phyloP scores from a whole-genome alignment of 1,139 yeast species.

The Yamadazyma kanchanaburiensis region DNA sequence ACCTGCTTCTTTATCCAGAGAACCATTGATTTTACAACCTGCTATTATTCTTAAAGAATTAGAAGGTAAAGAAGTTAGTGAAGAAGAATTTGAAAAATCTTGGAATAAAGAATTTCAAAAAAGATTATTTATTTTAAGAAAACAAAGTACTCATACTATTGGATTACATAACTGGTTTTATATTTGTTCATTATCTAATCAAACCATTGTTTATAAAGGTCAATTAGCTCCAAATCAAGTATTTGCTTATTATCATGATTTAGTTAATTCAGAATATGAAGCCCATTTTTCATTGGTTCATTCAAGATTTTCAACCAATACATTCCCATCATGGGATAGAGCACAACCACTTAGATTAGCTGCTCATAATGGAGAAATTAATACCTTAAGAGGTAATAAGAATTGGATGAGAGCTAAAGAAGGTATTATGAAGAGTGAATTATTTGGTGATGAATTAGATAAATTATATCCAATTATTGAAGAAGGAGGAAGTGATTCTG shows the following conservation, averaged over 20 bases:
- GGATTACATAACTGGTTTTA: slow-evolving; percentile 97
- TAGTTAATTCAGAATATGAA: slow-evolving; percentile 87
- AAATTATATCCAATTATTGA: slow-evolving; percentile 91
- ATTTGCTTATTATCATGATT: slow-evolving; percentile 89
- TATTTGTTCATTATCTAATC: slow-evolving; percentile 87
- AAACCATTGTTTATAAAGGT: slow-evolving; percentile 94
- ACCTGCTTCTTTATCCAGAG: slow-evolving; percentile 92
- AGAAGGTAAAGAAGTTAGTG: slow-evolving; percentile 42
- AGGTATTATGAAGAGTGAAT: slow-evolving; percentile 86
- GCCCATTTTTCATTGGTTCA: slow-evolving; percentile 96
- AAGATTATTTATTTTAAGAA: slow-evolving; percentile 79
- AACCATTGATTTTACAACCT: slow-evolving; percentile 89
- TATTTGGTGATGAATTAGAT: slow-evolving; percentile 90
- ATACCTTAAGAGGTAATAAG: slow-evolving; percentile 94
- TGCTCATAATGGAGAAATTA: slow-evolving; percentile 98
- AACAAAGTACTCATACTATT: slow-evolving; percentile 84
- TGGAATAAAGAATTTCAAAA: slow-evolving; percentile 74
- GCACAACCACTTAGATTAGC: slow-evolving; percentile 98
- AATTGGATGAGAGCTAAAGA: slow-evolving; percentile 99
- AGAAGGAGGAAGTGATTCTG: slow-evolving; percentile 99
- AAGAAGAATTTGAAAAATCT: slow-evolving; percentile 53
- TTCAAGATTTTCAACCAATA: slow-evolving; percentile 95
- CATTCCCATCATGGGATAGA: slow-evolving; percentile 99
- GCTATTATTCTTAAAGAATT: slow-evolving; percentile 68
- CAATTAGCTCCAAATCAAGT: slow-evolving; percentile 97